Evolutionary conservation across 495 filamentous ascomycete genomes (phyloP).

Genomic region (Tuber melanosporum): DNA sequence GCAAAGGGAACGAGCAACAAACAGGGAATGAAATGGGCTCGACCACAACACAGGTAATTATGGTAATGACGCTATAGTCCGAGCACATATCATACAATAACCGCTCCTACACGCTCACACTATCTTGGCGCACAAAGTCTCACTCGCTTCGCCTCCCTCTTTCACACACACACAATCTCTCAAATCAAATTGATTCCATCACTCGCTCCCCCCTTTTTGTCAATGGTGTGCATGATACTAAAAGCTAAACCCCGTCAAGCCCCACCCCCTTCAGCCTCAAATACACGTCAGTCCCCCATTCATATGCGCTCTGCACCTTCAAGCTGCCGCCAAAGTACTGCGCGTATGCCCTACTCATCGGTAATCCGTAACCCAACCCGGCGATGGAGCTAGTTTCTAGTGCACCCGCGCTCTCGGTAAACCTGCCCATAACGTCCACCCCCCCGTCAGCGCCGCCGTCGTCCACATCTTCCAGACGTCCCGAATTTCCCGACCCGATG

Average conservation of each 20-base stretch:
- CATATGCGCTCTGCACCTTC: slow-evolving; percentile 84
- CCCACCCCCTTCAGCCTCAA: slow-evolving; percentile 78
- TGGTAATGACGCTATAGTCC: background rate
- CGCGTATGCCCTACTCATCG: slow-evolving; percentile 86
- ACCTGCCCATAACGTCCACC: slow-evolving; percentile 31
- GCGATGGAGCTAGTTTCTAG: slow-evolving; percentile 59
- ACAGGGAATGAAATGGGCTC: background rate
- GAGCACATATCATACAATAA: background rate
- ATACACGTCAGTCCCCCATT: slow-evolving; percentile 88
- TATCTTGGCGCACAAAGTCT: background rate
- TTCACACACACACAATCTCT: background rate
- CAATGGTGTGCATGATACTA: slow-evolving; percentile 4
- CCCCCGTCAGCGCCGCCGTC: slow-evolving; percentile 40
- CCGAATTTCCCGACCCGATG: slow-evolving; percentile 13
- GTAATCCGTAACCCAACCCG: slow-evolving; percentile 86
- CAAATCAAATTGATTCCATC: background rate
- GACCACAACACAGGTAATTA: background rate
- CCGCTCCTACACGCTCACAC: background rate
- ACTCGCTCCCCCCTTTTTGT: slow-evolving; percentile 13
- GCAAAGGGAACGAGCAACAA: background rate
- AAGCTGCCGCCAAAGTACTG: slow-evolving; percentile 99
- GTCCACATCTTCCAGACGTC: slow-evolving; percentile 49
- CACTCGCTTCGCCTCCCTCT: background rate
- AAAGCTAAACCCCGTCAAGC: slow-evolving; percentile 47
- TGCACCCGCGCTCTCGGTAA: slow-evolving; percentile 44